These are phyloP conservation scores for Diaporthe humulicola DNA, from an alignment of 2,329 filamentous ascomycete species.

Conservation along the genomic window DNA sequence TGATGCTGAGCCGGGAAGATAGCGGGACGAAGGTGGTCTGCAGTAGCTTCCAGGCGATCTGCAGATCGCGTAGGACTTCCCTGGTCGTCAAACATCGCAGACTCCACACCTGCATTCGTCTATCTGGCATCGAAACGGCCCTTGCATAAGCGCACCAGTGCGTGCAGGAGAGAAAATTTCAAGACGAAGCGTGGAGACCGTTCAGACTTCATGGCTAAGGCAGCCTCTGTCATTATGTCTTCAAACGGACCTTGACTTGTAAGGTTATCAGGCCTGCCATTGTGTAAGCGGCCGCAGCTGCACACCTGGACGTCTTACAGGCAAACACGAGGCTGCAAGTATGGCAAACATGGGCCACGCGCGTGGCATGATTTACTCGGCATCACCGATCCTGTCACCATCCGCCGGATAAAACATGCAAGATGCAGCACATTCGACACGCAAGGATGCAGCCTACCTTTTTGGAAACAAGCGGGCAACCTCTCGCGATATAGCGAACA, in stretches of 20 bases:
- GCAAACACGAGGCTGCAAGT: neutral
- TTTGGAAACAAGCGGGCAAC: neutral
- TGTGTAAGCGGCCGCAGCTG: neutral
- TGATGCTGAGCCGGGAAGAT: conserved; percentile 17
- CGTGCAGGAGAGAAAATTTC: conserved; percentile 9
- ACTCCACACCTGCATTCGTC: conserved; percentile 19
- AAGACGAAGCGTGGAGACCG: neutral
- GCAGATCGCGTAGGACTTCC: conserved; percentile 26
- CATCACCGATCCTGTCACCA: conserved; percentile 18
- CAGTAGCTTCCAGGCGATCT: conserved; percentile 24
- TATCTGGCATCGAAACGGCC: conserved; percentile 15
- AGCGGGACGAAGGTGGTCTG: conserved; percentile 20
- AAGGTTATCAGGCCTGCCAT: neutral
- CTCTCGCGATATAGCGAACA: neutral
- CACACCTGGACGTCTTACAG: neutral
- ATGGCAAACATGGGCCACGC: conserved; percentile 3
- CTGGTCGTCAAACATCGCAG: neutral
- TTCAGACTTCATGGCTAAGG: neutral
- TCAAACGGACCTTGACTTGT: conserved; percentile 12
- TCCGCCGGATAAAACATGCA: conserved; percentile 25
- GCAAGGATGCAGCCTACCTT: conserved; percentile 5
- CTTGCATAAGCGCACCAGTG: conserved; percentile 25
- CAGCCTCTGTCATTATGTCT: neutral
- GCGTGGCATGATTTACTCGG: conserved; percentile 7
- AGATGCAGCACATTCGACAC: conserved; percentile 17